Evolutionary conservation across 495 filamentous ascomycete species (phyloP), one percentile per base, ranked within the genome.

Genomic region (Penicillium roqueforti): DNA sequence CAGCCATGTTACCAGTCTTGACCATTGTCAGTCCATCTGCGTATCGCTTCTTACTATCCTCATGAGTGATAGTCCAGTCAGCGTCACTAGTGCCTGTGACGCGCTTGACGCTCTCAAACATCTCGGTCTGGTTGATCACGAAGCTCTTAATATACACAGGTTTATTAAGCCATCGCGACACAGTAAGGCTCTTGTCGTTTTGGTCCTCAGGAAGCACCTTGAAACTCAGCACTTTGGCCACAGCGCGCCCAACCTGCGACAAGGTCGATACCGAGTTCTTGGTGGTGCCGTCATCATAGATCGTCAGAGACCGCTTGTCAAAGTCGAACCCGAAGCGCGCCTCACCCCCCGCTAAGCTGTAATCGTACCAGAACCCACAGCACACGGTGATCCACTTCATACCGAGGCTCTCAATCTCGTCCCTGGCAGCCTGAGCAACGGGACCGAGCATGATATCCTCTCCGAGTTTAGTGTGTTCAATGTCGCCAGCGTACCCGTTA

Each of bases 301-400:
- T 63, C 0, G 74, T 81, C 20, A 77, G 56, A 0, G 51, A 57
- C 0, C 62, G 62, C 14, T 75, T 76, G 6, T 55, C 48, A 42
- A 82, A 64, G 52, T 82, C 77, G 64, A 82, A 78, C 2, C 80
- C 80, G 57, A 71, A 79, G 8, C 56, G 54, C 1, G 57, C 11
- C 0, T 59, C 56, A 0, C 68, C 66, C 3, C 67, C 54, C 0
- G 69, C 67, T 4, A 82, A 45, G 56, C 70, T 76, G 45, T 68
- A 82, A 31, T 82, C 80, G 59, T 81, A 83, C 80, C 80, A 82
- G 51, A 80, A 78, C 3, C 72, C 70, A 55, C 71, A 76, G 11
- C 59, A 56, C 4, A 87, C 56, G 1, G 62, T 74, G 47, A 85
- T 76, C 76, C 77, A 85, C 43, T 73, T 66, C 54, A 67, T 66